A percentile compares a stretch with the other conserved stretches of the same genome.
phyloP scores from a whole-genome alignment of 1,139 yeast species.

The Pichia sp. region DNA sequence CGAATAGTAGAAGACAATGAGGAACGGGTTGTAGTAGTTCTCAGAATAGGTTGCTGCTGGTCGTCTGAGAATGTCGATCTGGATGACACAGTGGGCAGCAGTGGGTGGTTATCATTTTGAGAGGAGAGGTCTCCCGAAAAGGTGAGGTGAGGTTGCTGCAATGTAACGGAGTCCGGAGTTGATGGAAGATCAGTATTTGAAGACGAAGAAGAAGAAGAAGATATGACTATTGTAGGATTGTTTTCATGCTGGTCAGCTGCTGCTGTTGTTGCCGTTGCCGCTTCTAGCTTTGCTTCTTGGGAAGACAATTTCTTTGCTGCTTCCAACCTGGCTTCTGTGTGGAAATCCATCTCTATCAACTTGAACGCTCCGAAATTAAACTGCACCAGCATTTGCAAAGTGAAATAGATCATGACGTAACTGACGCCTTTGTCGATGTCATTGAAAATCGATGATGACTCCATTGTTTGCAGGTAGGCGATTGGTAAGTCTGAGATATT shows the following conservation, averaged over 20 bases:
- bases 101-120: neutral
- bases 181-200: neutral
- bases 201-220: neutral
- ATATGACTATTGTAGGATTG: neutral
- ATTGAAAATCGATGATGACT: slow-evolving; percentile 49
- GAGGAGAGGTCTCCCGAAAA: slow-evolving; percentile 5
- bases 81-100: neutral
- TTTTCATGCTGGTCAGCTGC: neutral
- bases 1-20: neutral
- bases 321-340: neutral
- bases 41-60: neutral
- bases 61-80: neutral
- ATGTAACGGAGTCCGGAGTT: neutral
- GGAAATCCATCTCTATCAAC: slow-evolving; percentile 43
- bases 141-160: slow-evolving; percentile 5
- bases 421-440: slow-evolving; percentile 84
- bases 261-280: neutral
- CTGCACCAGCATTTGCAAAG: slow-evolving; percentile 64
- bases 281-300: neutral
- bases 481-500: slow-evolving; percentile 83
- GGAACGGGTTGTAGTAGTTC: neutral
- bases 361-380: slow-evolving; percentile 75
- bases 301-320: neutral
- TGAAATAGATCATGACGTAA: slow-evolving; percentile 73
- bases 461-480: slow-evolving; percentile 79